Conservation (phyloP, 169 alveolate species). For the Perkinsus chesapeaki region DNA sequence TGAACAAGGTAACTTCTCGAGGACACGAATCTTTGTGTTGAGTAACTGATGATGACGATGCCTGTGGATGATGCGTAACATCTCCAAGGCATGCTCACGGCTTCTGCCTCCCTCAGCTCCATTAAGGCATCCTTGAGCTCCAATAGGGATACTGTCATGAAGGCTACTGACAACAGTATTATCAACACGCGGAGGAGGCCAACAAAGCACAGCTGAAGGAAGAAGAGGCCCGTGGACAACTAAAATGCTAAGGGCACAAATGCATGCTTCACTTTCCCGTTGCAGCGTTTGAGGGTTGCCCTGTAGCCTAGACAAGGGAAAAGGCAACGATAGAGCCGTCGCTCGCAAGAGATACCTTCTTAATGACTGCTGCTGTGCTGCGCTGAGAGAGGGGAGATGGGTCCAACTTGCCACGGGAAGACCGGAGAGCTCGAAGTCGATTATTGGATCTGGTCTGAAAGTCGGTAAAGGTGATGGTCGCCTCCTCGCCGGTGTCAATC, state of each 20-base stretch:
- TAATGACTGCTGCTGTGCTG: no score
- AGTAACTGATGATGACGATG: not conserved
- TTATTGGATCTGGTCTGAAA: not conserved
- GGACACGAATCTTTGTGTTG: not conserved
- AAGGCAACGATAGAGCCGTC: no score
- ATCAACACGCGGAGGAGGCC: not conserved
- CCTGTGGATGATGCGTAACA: no score
- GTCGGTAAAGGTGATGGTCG: not conserved
- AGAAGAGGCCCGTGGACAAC: no score
- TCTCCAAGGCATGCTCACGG: no score
- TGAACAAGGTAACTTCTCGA: not conserved
- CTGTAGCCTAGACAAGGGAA: no score
- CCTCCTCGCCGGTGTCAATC: not conserved
- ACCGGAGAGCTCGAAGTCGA: not conserved
- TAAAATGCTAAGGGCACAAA: no score
- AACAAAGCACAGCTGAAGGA: not conserved
- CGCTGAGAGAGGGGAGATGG: not conserved
- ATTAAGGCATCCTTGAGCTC: not conserved
- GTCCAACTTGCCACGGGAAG: not conserved
- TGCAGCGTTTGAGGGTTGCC: no score
- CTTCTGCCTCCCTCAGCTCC: not conserved
- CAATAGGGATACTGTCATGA: not conserved
- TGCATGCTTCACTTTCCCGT: no score
- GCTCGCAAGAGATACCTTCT: no score
- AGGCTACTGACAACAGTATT: not conserved